A percentile compares a stretch with the other conserved stretches of the same genome.
phyloP scores from a whole-genome alignment of 1,139 yeast species.

The Candida smagusa region DNA sequence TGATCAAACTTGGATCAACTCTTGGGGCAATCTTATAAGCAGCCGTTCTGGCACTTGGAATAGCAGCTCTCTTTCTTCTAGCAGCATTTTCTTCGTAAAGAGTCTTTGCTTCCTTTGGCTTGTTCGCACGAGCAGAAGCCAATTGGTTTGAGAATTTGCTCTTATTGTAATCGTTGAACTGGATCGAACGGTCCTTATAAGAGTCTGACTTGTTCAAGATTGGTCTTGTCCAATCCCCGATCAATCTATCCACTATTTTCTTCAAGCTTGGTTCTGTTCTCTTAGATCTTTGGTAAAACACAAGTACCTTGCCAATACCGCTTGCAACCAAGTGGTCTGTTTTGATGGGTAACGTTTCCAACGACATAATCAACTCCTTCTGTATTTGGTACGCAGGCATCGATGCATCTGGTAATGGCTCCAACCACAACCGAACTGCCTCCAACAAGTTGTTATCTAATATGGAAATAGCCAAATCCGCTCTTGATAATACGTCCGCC shows the following conservation, averaged over 20 bases:
- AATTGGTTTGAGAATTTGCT: constrained; percentile 49
- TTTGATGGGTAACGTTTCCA: constrained; percentile 81
- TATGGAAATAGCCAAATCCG: constrained; percentile 85
- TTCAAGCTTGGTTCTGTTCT: constrained; percentile 85
- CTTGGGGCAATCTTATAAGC: constrained; percentile 91
- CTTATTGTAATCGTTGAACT: constrained; percentile 68
- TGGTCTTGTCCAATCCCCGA: constrained; percentile 98
- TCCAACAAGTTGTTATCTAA: constrained; percentile 91
- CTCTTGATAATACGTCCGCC: constrained; percentile 69
- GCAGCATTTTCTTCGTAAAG: constrained; percentile 90
- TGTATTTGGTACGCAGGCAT: constrained; percentile 96
- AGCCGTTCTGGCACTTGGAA: constrained; percentile 83
- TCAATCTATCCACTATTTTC: constrained; percentile 82
- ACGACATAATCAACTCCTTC: constrained; percentile 73
- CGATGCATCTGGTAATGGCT: constrained; percentile 96
- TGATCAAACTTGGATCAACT: constrained; percentile 49
- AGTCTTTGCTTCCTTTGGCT: constrained; percentile 47
- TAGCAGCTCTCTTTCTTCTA: constrained; percentile 90
- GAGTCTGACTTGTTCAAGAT: constrained; percentile 94
- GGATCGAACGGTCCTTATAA: constrained; percentile 82
- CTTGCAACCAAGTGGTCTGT: constrained; percentile 93
- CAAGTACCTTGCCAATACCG: constrained; percentile 89
- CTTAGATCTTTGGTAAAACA: constrained; percentile 89
- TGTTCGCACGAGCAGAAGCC: constrained; percentile 29
- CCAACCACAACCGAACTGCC: constrained; percentile 95